phyloP scores from a whole-genome alignment of 2,329 filamentous ascomycete species.

The Penicillium verrucosum region DNA sequence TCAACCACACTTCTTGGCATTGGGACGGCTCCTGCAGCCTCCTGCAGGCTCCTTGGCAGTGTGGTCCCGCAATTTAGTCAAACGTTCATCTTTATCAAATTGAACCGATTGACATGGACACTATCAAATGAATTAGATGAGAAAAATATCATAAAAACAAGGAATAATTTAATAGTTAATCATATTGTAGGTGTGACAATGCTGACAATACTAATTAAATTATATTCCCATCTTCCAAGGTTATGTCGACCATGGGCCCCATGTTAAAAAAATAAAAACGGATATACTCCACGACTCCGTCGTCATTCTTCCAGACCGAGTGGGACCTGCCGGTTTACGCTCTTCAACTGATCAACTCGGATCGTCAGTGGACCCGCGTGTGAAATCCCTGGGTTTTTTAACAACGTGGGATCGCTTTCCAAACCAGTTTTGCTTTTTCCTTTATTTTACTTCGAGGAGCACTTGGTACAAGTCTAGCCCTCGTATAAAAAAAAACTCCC shows the following conservation, averaged over 20 bases:
- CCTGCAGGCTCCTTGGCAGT: background rate
- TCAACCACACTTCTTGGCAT: background rate
- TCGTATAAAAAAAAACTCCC: slow-evolving; percentile 1
- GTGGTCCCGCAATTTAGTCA: background rate
- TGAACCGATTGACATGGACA: background rate
- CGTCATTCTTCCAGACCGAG: slow-evolving; percentile 31
- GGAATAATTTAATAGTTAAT: background rate
- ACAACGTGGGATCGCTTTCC: slow-evolving; percentile 1
- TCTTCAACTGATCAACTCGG: slow-evolving; percentile 12
- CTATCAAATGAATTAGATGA: background rate
- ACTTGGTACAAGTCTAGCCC: background rate
- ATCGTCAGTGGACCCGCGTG: slow-evolving; percentile 26
- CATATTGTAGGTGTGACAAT: no score
- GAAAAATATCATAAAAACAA: background rate
- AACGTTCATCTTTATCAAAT: background rate
- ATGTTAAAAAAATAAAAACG: background rate
- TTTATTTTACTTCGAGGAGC: background rate
- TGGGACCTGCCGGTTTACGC: slow-evolving; percentile 19
- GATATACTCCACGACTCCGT: slow-evolving; percentile 22
- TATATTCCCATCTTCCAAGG: no score
- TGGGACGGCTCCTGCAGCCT: background rate
- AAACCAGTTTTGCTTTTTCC: background rate
- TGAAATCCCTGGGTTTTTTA: background rate
- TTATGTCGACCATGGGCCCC: background rate
- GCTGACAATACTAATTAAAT: no score